Conservation (phyloP, 352 stramenopile species). For the Plasmopara halstedii region DNA sequence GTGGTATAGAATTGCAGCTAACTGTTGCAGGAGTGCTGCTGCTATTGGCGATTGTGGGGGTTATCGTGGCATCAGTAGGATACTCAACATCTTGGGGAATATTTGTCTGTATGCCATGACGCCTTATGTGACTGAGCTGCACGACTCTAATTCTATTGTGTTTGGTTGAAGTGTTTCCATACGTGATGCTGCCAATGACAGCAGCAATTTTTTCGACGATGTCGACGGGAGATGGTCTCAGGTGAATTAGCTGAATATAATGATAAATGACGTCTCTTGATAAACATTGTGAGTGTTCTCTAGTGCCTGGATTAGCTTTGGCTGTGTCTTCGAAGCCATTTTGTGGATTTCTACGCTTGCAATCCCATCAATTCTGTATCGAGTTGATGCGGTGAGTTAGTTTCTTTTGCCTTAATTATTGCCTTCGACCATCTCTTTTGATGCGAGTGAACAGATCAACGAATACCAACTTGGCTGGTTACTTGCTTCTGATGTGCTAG, state of each 20-base stretch:
- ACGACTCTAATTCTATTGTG: background rate
- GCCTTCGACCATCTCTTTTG: background rate
- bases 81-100: conserved; percentile 58
- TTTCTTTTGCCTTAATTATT: background rate
- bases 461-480: conserved; percentile 52
- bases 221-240: conserved; percentile 43
- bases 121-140: background rate
- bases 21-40: conserved; percentile 39
- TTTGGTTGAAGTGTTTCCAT: conserved; percentile 41
- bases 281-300: background rate
- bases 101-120: conserved; percentile 41
- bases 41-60: conserved; percentile 42
- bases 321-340: conserved; percentile 66
- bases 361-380: conserved; percentile 56
- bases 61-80: conserved; percentile 48
- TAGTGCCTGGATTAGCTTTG: conserved; percentile 51
- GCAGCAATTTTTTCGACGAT: conserved; percentile 45
- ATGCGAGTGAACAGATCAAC: conserved; percentile 33
- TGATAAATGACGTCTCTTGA: background rate
- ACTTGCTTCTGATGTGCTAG: conserved; percentile 48
- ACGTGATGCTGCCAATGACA: conserved; percentile 55
- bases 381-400: conserved; percentile 45
- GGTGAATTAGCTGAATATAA: conserved; percentile 14
- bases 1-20: conserved; percentile 27
- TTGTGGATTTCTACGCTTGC: conserved; percentile 61